These are phyloP conservation scores for Zarea fungicola DNA, from an alignment of 2,329 filamentous ascomycete species.

Conservation along the genomic window DNA sequence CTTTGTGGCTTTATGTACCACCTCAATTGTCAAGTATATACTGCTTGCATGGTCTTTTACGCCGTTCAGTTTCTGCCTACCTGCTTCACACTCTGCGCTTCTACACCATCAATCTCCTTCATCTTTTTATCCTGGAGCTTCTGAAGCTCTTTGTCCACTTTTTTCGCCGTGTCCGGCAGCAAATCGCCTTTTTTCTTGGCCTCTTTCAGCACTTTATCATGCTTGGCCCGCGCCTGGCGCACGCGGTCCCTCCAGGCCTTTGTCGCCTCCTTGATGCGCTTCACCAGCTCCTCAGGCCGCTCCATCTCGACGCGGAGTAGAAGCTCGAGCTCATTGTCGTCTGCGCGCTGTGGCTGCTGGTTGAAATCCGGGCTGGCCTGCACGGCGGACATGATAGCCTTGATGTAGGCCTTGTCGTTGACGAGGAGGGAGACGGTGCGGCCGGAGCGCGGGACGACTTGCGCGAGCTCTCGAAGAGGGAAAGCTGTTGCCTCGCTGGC, in stretches of 20 bases:
- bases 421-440: constrained; percentile 37
- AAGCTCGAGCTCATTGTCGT: constrained; percentile 56
- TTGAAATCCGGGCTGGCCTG: constrained; percentile 50
- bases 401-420: constrained; percentile 40
- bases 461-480: constrained; percentile 50
- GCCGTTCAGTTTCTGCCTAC: constrained; percentile 24
- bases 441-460: constrained; percentile 44
- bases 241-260: constrained; percentile 48
- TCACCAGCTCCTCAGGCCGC: constrained; percentile 41
- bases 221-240: constrained; percentile 40
- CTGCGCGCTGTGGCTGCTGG: constrained; percentile 54
- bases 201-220: constrained; percentile 44
- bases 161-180: constrained; percentile 42
- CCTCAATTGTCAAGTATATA: not conserved
- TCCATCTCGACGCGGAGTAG: constrained; percentile 49
- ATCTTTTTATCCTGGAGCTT: constrained; percentile 50
- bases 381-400: constrained; percentile 51
- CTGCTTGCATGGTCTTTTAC: too few species aligned
- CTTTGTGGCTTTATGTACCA: not conserved
- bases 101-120: constrained; percentile 42
- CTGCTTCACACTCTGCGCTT: constrained; percentile 44
- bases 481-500: constrained; percentile 26
- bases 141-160: constrained; percentile 43
- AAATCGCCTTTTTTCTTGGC: constrained; percentile 43
- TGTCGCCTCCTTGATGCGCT: constrained; percentile 39